Base-by-base conservation (phyloP, 768 basidiomycete species). In the Leccinum truebloodii region DNA sequence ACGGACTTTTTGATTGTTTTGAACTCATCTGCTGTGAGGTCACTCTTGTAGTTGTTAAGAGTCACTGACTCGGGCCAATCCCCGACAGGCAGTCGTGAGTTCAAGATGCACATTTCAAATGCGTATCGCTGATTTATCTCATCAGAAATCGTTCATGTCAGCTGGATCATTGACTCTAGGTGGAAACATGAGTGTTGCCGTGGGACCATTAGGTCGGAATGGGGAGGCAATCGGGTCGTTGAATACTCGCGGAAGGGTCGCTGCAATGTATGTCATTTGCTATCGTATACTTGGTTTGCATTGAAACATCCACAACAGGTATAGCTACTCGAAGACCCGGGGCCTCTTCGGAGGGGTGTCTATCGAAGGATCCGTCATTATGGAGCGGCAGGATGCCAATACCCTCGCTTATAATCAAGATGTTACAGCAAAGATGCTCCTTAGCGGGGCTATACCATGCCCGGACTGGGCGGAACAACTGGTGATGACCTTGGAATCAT, bases 321-420 rank as follows among this genome's bases (percentile, higher is more conserved):
- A 94, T 73, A 91, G 88, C 69, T 94, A 94, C 69, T 90, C 89
- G 8, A 96, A 95, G 73, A 95, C 95, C 1, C 86, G 91, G 57
- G 96, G 96, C 22, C 82, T 98, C 3, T 98, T 97, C 62, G 95
- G 96, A 32, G 96, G 96, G 6, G 81, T 97, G 12, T 94, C 92
- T 18, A 72, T 92, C 12, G 90, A 92, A 77, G 94, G 94, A 13
- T 92, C 90, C 1, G 87, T 97, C 54, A 95, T 98, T 60, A 82
- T 97, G 16, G 96, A 97, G 74, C 85, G 96, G 41, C 90, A 94
- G 69, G 96, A 99, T 73, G 93, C 94, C 9, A 98, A 97, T 70
- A 78, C 84, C 1, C 80, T 87, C 53, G 95, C 95, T 3, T 97
- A 97, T 69, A 71, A 71, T 44, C 81, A 84, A 3, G 82, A 88